Evolutionary conservation across 345 rosid species (phyloP).

Genomic region (Litchi chinensis): DNA sequence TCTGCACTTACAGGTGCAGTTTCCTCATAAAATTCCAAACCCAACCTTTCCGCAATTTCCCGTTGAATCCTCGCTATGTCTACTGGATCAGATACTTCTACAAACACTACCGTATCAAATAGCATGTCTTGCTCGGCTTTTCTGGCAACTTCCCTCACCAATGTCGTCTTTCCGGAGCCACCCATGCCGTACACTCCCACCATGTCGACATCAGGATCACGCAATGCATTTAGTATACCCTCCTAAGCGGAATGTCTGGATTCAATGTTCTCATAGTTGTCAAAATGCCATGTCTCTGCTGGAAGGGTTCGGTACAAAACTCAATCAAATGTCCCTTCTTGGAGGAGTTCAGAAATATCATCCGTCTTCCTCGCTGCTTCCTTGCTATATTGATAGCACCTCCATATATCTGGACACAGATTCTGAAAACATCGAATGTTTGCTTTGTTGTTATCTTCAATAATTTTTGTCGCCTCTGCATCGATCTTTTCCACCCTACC

Average conservation of each 20-base stretch:
- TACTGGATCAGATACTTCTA: neutral
- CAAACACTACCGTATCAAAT: neutral
- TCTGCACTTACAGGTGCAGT: neutral
- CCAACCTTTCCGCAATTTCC: neutral
- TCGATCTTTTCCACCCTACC: too few relatives aligned
- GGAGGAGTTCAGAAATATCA: neutral
- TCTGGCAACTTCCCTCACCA: slow-evolving; percentile 16
- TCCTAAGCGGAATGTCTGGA: too few relatives aligned
- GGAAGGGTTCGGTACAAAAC: too few relatives aligned
- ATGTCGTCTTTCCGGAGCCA: slow-evolving; percentile 9
- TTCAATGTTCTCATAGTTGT: too few relatives aligned
- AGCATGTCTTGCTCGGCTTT: neutral
- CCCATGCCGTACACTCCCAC: neutral
- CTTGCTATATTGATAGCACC: slow-evolving; percentile 8
- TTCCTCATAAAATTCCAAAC: neutral
- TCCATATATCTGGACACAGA: neutral
- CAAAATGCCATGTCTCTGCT: too few relatives aligned
- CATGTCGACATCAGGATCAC: too few relatives aligned
- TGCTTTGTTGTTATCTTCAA: too few relatives aligned
- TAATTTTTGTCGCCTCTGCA: too few relatives aligned
- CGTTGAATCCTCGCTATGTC: neutral
- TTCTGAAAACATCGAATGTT: too few relatives aligned
- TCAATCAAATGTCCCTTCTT: neutral
- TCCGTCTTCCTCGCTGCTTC: neutral
- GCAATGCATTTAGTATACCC: too few relatives aligned